These are phyloP conservation scores for Tetragonia tetragonoides DNA, from an alignment of 148 eudicot species.

Conservation along the genomic window DNA sequence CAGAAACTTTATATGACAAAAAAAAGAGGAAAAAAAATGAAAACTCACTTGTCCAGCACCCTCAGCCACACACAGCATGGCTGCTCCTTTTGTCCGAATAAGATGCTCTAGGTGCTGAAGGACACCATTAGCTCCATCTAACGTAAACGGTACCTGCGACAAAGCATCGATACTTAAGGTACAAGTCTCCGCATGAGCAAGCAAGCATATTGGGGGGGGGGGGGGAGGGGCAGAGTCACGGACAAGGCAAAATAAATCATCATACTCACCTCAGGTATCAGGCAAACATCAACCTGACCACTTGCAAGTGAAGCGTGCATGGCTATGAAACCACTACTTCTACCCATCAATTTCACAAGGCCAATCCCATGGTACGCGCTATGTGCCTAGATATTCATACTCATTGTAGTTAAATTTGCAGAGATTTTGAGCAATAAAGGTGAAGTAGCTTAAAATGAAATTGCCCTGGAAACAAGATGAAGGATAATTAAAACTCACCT, in stretches of 20 bases:
- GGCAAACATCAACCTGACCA: constrained; percentile 51
- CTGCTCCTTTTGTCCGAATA: constrained; percentile 49
- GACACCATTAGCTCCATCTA: constrained; percentile 45
- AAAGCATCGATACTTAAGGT: background rate
- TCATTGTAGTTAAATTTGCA: constrained; percentile 1
- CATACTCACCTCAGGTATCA: constrained; percentile 47
- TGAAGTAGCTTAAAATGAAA: background rate
- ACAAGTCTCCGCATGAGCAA: background rate
- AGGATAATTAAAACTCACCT: constrained; percentile 24
- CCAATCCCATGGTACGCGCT: constrained; percentile 57
- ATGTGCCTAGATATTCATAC: constrained; percentile 34
- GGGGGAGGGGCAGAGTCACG: background rate
- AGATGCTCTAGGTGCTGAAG: constrained; percentile 43
- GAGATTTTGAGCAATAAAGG: background rate
- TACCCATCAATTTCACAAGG: constrained; percentile 53
- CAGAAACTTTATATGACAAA: background rate
- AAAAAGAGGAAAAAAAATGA: background rate
- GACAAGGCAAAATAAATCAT: background rate
- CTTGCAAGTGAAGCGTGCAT: constrained; percentile 59
- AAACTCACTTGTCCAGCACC: constrained; percentile 53
- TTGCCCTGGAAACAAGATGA: background rate
- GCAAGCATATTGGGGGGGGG: background rate
- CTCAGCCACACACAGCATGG: constrained; percentile 48
- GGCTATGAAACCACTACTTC: constrained; percentile 58
- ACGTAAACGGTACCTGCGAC: constrained; percentile 40